These are phyloP conservation scores for Trichoderma pleuroti DNA, from an alignment of 2,329 filamentous ascomycete genomes.

Conservation along the genomic window DNA sequence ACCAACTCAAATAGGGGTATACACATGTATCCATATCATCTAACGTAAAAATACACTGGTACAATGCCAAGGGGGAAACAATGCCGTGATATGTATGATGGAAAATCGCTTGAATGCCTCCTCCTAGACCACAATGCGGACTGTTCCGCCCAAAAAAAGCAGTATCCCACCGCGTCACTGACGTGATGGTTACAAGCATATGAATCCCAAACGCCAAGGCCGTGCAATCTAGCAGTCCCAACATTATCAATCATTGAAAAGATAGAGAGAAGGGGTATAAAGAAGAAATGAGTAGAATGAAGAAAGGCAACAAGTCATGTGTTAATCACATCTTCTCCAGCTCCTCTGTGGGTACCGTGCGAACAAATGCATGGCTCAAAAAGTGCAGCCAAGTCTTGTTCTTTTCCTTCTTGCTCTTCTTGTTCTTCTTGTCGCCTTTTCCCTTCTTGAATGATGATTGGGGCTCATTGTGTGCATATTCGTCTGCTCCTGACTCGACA, in stretches of 20 bases:
- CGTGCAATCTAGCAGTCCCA: not conserved
- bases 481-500: slow-evolving; percentile 26
- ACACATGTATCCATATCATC: not conserved
- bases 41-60: not conserved
- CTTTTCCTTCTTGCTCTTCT: slow-evolving; percentile 51
- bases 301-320: not conserved
- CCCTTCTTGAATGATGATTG: slow-evolving; percentile 44
- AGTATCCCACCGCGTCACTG: not conserved
- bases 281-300: not conserved
- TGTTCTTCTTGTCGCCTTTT: slow-evolving; percentile 35
- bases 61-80: not conserved
- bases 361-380: slow-evolving; percentile 73
- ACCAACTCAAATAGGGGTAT: not conserved
- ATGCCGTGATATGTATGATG: not conserved
- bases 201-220: not conserved
- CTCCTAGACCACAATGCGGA: not conserved
- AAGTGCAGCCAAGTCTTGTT: slow-evolving; percentile 77
- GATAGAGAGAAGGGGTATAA: not conserved
- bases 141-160: not conserved
- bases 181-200: not conserved
- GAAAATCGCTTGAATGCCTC: not conserved
- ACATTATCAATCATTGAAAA: not conserved
- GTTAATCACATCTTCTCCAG: slow-evolving; percentile 46
- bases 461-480: slow-evolving; percentile 27
- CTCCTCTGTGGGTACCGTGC: slow-evolving; percentile 64